A percentile compares a stretch with the other conserved stretches of the same genome.
phyloP scores from a whole-genome alignment of 371 early-diverging fungal species.

The Lichtheimia ornata region DNA sequence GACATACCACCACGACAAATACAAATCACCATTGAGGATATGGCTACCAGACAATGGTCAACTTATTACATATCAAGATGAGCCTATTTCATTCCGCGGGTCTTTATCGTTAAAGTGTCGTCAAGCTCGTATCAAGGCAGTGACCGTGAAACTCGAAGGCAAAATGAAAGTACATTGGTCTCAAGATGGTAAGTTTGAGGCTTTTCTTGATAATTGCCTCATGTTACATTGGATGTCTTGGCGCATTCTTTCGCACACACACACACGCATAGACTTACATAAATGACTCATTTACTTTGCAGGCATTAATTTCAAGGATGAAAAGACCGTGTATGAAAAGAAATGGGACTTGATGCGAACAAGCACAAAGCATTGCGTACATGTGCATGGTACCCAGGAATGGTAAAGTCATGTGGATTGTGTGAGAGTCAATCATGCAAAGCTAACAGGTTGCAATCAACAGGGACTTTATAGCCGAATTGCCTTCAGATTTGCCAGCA shows the following conservation, averaged over 20 bases:
- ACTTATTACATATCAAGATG: conserved; percentile 28
- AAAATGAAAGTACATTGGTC: conserved; percentile 42
- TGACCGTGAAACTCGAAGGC: conserved; percentile 42
- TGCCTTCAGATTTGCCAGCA: conserved; percentile 44
- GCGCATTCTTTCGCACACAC: background rate
- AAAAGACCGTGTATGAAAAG: conserved; percentile 18
- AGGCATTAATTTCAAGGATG: conserved; percentile 15
- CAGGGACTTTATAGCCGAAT: conserved; percentile 38
- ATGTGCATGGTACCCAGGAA: conserved; percentile 23
- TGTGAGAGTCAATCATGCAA: too few species aligned
- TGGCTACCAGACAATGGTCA: conserved; percentile 26
- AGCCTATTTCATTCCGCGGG: conserved; percentile 42
- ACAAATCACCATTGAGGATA: conserved; percentile 5
- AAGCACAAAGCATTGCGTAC: conserved; percentile 26
- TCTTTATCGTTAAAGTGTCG: conserved; percentile 37
- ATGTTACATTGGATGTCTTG: too few species aligned
- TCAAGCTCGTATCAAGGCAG: conserved; percentile 36
- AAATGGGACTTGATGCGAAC: conserved; percentile 20
- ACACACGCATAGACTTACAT: conserved; percentile 5
- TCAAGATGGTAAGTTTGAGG: conserved; percentile 39
- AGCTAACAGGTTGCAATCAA: background rate
- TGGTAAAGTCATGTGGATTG: conserved; percentile 21
- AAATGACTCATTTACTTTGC: conserved; percentile 23
- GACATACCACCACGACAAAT: background rate
- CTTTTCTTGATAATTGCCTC: background rate